Percentiles rank a stretch among this genome's conserved stretches.
phyloP scores from a whole-genome alignment of 768 basidiomycete genomes.

The Lactarius quietus region DNA sequence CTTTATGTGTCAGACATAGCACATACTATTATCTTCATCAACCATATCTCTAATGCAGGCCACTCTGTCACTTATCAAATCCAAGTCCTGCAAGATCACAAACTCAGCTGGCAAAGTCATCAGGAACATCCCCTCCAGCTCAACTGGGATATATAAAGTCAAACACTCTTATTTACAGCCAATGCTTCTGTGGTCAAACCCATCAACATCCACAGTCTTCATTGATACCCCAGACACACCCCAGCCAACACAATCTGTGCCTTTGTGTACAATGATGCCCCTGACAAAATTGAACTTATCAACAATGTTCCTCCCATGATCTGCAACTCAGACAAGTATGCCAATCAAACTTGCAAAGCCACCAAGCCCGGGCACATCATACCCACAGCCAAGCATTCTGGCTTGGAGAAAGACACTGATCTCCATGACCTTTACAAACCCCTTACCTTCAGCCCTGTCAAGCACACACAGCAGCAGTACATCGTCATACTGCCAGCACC shows the following conservation, averaged over 20 bases:
- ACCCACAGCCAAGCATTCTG: too few species aligned
- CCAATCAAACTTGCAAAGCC: too few species aligned
- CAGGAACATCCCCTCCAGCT: neutral
- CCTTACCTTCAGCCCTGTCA: too few species aligned
- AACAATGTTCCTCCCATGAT: constrained; percentile 21
- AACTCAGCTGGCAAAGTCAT: neutral
- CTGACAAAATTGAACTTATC: neutral
- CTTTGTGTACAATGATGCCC: constrained; percentile 17
- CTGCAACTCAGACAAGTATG: constrained; percentile 35
- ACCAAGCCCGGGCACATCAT: too few species aligned
- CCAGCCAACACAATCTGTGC: constrained; percentile 27
- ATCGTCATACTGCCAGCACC: too few species aligned
- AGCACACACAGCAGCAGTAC: too few species aligned
- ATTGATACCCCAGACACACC: neutral
- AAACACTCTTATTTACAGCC: neutral
- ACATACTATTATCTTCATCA: constrained; percentile 22
- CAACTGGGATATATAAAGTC: neutral
- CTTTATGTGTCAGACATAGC: constrained; percentile 20
- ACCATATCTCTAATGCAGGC: constrained; percentile 11
- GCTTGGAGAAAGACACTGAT: too few species aligned
- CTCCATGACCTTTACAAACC: too few species aligned
- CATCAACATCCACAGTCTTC: neutral
- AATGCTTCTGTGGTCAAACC: too few species aligned
- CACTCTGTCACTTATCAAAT: neutral
- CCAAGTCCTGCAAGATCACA: neutral